Base-by-base conservation (phyloP, 495 filamentous ascomycete genomes). In the Penicillium simplicissimum region DNA sequence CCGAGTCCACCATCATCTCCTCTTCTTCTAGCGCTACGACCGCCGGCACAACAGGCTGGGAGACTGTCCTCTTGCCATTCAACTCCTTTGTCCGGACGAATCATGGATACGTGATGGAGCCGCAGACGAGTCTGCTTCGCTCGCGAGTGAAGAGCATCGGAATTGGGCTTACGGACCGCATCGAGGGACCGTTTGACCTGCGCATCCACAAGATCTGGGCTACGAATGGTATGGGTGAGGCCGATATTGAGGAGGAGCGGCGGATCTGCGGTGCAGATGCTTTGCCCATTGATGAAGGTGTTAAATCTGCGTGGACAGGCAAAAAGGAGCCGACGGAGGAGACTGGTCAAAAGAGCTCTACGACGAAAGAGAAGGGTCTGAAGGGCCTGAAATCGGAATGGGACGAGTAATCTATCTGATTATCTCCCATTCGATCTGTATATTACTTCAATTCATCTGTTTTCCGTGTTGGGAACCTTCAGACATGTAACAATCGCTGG, bases 61-160 rank as follows among this genome's bases (percentile, higher is more conserved):
- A 98, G 80, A 96, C 93, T 9, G 84, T 97, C 25, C 68, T 96
- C 51, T 87, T 98, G 55, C 90, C 90, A 43, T 94, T 92, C 80
- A 87, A 87, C 71, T 90, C 96, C 48, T 98, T 98, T 73, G 94
- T 98, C 55, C 85, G 96, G 54, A 98, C 96, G 36, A 97, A 97
- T 72, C 81, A 93, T 67, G 95, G 95, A 17, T 82, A 87, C 60
- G 90, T 96, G 0, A 86, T 96, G 10, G 92, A 98, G 79, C 95
- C 93, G 25, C 93, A 97, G 80, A 86, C 86, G 9, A 91, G 94
- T 71, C 86, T 97, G 62, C 71, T 96, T 70, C 86, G 89, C 53
- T 87, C 96, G 70, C 90, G 89, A 67, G 87, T 98, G 42, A 83
- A 85, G 70, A 94, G 88, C 42, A 78, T 98, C 17, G 95, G 95